phyloP scores from a whole-genome alignment of 2,329 filamentous ascomycete species.

The Xylariaceae sp. region DNA sequence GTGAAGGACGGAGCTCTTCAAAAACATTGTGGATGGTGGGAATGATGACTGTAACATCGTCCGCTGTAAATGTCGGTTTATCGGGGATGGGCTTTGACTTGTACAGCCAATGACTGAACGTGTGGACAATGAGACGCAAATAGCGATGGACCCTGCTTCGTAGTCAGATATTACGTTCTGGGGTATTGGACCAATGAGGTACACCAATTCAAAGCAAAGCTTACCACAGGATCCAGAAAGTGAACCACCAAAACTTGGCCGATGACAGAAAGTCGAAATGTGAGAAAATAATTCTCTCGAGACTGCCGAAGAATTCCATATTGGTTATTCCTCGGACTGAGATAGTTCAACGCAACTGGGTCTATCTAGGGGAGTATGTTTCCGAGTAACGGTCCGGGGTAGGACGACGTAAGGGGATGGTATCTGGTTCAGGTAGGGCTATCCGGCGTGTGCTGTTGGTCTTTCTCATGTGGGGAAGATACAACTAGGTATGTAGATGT shows the following conservation, averaged over 20 bases:
- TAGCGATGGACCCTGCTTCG: constrained; percentile 81
- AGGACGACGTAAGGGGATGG: background rate
- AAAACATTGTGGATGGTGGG: constrained; percentile 90
- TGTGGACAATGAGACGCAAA: constrained; percentile 82
- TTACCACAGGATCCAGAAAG: constrained; percentile 57
- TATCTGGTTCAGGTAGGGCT: background rate
- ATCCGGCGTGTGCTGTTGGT: background rate
- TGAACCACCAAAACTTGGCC: constrained; percentile 54
- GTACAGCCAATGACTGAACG: constrained; percentile 85
- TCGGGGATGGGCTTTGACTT: constrained; percentile 82
- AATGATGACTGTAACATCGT: constrained; percentile 93
- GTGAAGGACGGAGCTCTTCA: constrained; percentile 80
- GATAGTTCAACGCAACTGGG: background rate
- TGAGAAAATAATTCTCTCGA: constrained; percentile 32
- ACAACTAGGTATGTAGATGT: background rate
- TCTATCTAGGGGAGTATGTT: background rate
- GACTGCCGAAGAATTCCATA: constrained; percentile 32
- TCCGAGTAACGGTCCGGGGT: background rate
- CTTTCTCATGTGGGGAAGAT: background rate
- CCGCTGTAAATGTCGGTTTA: constrained; percentile 77
- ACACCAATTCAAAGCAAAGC: constrained; percentile 31
- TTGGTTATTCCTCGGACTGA: constrained; percentile 1
- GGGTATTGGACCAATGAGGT: constrained; percentile 32
- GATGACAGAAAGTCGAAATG: constrained; percentile 50
- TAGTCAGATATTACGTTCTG: constrained; percentile 33